A percentile compares a stretch with the other conserved stretches of the same genome.
Evolutionary conservation across 1,284 basidiomycete genomes (phyloP).

Genomic region (Omphalotus olearius): DNA sequence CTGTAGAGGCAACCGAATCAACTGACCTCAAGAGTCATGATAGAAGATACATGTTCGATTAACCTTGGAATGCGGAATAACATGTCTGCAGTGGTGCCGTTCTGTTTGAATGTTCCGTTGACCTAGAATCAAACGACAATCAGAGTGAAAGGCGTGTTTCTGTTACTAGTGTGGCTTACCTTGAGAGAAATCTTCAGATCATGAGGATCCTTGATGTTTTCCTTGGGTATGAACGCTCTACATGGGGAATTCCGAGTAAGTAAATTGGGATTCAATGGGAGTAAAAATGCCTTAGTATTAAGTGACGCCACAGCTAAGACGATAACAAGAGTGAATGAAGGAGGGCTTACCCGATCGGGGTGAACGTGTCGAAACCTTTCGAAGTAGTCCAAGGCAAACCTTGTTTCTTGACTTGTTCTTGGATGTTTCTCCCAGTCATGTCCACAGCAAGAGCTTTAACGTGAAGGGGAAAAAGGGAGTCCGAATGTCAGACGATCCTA

Average conservation of each 20-base stretch:
- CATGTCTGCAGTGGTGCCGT: constrained; percentile 88
- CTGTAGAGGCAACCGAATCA: not conserved
- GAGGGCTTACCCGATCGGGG: constrained; percentile 64
- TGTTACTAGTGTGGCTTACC: constrained; percentile 32
- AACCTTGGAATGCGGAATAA: constrained; percentile 90
- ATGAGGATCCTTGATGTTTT: constrained; percentile 66
- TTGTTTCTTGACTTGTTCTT: constrained; percentile 88
- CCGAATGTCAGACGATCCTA: too few relatives aligned
- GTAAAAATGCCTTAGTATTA: too few relatives aligned
- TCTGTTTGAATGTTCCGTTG: constrained; percentile 81
- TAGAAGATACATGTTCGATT: constrained; percentile 88
- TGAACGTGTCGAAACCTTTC: constrained; percentile 90
- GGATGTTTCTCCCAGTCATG: constrained; percentile 94
- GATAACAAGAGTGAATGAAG: not conserved
- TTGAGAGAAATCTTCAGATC: constrained; percentile 76
- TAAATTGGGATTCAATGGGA: not conserved
- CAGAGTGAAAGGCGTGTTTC: not conserved
- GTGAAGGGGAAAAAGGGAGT: not conserved
- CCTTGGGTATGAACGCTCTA: constrained; percentile 72
- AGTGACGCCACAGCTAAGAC: too few relatives aligned
- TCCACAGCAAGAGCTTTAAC: constrained; percentile 84
- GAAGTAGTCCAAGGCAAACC: constrained; percentile 94
- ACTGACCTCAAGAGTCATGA: constrained; percentile 90
- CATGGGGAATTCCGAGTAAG: not conserved
- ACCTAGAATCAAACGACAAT: constrained; percentile 41